Evolutionary conservation across 345 rosid species (phyloP).

Genomic region (Capsella bursapastoris): DNA sequence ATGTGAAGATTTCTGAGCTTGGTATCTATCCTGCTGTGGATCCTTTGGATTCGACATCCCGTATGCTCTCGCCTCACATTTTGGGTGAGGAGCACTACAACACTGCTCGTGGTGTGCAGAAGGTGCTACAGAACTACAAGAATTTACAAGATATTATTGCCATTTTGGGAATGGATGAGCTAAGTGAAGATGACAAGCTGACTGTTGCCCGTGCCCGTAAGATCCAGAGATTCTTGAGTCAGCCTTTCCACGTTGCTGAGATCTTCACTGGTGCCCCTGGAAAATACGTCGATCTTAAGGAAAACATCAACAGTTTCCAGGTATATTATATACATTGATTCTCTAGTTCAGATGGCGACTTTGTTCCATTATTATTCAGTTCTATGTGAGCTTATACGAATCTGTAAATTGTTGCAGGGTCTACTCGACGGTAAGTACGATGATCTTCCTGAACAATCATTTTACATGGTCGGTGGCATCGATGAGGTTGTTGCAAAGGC

Average conservation of each 20-base stretch:
- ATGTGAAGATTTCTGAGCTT: slow-evolving; percentile 81
- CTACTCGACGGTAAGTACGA: slow-evolving; percentile 42
- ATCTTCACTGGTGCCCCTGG: slow-evolving; percentile 99
- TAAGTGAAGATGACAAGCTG: slow-evolving; percentile 98
- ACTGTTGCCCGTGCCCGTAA: slow-evolving; percentile 99
- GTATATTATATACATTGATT: slow-evolving; percentile 33
- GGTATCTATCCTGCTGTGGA: slow-evolving; percentile 99
- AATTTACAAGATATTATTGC: slow-evolving; percentile 99
- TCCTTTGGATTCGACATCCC: slow-evolving; percentile 97
- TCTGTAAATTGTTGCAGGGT: slow-evolving; percentile 30
- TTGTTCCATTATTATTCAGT: background rate
- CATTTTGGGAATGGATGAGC: slow-evolving; percentile 99
- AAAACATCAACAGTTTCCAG: slow-evolving; percentile 94
- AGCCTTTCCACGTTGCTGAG: slow-evolving; percentile 99
- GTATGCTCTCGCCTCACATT: slow-evolving; percentile 95
- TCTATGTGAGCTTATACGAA: background rate
- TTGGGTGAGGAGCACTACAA: slow-evolving; percentile 94
- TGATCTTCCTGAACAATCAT: slow-evolving; percentile 63
- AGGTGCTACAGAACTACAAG: slow-evolving; percentile 98
- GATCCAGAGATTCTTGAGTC: slow-evolving; percentile 95
- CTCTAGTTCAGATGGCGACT: background rate
- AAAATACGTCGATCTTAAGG: slow-evolving; percentile 94
- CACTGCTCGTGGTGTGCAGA: slow-evolving; percentile 98
- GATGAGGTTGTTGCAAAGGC: slow-evolving; percentile 61
- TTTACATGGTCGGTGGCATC: slow-evolving; percentile 72